These are phyloP conservation scores for Hirschfeldia incana DNA, from an alignment of 345 rosid genomes.

Conservation along the genomic window DNA sequence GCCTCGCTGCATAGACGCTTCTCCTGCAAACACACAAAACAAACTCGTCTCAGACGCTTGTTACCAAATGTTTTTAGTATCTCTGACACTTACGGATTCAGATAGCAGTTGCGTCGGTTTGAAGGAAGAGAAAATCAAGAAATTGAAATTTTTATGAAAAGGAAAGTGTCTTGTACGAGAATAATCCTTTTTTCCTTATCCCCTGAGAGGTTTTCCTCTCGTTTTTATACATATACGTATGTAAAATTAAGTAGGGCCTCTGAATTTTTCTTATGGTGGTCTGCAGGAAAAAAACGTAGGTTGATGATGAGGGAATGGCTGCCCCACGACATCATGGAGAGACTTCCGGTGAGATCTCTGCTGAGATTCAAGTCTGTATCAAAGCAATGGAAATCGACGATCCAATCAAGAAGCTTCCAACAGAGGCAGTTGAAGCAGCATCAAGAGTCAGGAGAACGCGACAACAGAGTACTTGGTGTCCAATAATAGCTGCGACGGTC, in stretches of 20 bases:
- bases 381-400: too few relatives aligned
- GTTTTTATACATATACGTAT: background rate
- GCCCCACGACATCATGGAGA: too few relatives aligned
- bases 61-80: background rate
- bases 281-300: background rate
- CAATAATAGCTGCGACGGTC: too few relatives aligned
- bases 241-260: background rate
- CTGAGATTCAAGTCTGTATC: too few relatives aligned
- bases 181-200: background rate
- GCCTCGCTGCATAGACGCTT: constrained; percentile 76
- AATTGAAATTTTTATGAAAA: background rate
- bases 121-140: too few relatives aligned
- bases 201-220: background rate
- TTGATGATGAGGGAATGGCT: background rate
- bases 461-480: too few relatives aligned
- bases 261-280: background rate
- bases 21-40: constrained; percentile 60
- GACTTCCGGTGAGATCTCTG: too few relatives aligned
- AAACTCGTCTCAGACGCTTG: constrained; percentile 6
- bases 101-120: too few relatives aligned
- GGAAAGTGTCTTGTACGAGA: background rate
- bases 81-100: background rate
- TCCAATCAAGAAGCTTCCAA: too few relatives aligned
- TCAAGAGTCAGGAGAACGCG: background rate
- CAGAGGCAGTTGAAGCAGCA: too few relatives aligned